These are phyloP conservation scores for Choiromyces venosus DNA, from an alignment of 495 filamentous ascomycete species.

Conservation along the genomic window DNA sequence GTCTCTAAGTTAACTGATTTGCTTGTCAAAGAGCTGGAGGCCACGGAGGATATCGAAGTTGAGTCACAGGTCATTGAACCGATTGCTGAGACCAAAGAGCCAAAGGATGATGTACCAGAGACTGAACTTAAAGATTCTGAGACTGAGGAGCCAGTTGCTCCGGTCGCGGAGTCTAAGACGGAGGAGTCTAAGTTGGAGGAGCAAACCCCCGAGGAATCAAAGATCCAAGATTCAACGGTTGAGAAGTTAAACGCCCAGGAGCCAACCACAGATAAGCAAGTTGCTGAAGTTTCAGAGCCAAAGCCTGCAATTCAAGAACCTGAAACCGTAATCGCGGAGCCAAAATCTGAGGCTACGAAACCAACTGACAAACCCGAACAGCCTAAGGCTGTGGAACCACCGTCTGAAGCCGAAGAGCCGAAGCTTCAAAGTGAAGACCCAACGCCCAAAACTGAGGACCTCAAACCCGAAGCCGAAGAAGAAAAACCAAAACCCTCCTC, in stretches of 20 bases:
- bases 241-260: not conserved
- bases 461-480: slow-evolving; percentile 15
- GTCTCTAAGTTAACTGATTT: not conserved
- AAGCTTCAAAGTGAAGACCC: slow-evolving; percentile 15
- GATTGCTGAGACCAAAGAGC: slow-evolving; percentile 1
- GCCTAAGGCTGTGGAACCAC: slow-evolving; percentile 10
- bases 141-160: slow-evolving; percentile 10
- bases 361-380: slow-evolving; percentile 15
- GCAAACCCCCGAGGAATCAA: not conserved
- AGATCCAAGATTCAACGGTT: not conserved
- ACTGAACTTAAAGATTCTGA: slow-evolving; percentile 1
- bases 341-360: not conserved
- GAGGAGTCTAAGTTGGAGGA: not conserved
- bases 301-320: slow-evolving; percentile 2
- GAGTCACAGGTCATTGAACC: not conserved
- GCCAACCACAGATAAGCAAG: not conserved
- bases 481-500: not conserved
- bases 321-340: not conserved
- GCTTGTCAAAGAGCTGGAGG: not conserved
- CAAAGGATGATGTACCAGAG: slow-evolving; percentile 6
- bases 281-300: not conserved
- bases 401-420: not conserved
- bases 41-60: not conserved
- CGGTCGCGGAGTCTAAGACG: not conserved
- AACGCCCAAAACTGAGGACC: slow-evolving; percentile 14